Evolutionary conservation across 1,284 basidiomycete genomes (phyloP), one percentile per base, ranked within the genome.

Genomic region (Pseudozyma hubeiensis): DNA sequence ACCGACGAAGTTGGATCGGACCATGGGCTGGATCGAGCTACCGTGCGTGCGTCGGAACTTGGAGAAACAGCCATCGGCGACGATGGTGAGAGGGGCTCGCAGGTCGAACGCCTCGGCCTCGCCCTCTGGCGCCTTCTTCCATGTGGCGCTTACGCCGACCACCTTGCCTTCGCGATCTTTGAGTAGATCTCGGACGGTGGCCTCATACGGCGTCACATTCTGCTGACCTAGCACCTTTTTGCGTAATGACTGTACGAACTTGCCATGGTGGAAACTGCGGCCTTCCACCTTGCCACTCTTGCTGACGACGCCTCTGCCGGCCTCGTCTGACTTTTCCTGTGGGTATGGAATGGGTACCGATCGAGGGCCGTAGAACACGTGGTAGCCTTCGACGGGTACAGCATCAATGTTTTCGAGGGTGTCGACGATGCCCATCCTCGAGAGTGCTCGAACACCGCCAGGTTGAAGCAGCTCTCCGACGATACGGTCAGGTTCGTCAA

Each of bases 401-500:
- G 95, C 91, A 84, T 94, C 96, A 61, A 99, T 97, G 19, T 89
- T 90, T 34, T 96, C 91, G 47, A 97, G 86, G 6, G 87, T 86
- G 54, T 90, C 89, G 24, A 78, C 81, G 78, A 99, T 85, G 1
- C 94, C 95, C 17, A 99, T 89, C 57, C 89, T 86, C 66, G 89
- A 86, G 50, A 99, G 87, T 0, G 93, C 91, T 4, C 88, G 87
- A 19, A 95, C 90, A 6, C 97, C 97, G 0, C 92, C 95, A 0
- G 97, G 97, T 82, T 99, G 96, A 19, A 99, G 87, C 1, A 99
- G 90, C 85, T 99, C 97, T 39, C 97, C 96, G 40, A 99, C 96
- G 78, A 99, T 98, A 29, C 96, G 89, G 87, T 98, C 94, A 0
- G 97, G 96, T 84, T 95, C 92, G 0, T 90, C 88, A 11, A 98